A percentile compares a stretch with the other conserved stretches of the same genome.
These are phyloP conservation scores for Candida patagonica DNA, from an alignment of 805 yeast species.

Conservation along the genomic window DNA sequence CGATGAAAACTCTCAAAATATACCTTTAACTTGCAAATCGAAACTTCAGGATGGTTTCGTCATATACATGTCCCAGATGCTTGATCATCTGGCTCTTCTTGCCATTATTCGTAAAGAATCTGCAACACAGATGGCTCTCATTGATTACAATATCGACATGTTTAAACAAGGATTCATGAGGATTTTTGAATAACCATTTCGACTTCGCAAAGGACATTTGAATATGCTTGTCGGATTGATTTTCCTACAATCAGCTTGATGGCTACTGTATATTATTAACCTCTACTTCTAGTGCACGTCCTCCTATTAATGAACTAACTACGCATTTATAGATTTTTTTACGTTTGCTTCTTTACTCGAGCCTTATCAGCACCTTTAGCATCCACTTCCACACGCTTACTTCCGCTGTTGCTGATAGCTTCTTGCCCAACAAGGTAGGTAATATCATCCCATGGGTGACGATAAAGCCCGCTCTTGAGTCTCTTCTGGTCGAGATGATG, in stretches of 20 bases:
- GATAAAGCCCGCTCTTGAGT: slow-evolving; percentile 36
- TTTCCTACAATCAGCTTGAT: too few species aligned
- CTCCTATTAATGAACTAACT: too few species aligned
- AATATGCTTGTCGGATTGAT: too few species aligned
- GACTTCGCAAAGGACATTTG: too few species aligned
- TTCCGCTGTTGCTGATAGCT: slow-evolving; percentile 23
- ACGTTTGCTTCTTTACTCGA: slow-evolving; percentile 16
- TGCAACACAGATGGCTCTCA: slow-evolving; percentile 46
- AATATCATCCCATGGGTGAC: slow-evolving; percentile 42
- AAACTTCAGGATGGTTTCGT: slow-evolving; percentile 76
- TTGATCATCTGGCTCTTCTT: slow-evolving; percentile 84
- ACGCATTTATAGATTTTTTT: too few species aligned
- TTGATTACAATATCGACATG: slow-evolving; percentile 81
- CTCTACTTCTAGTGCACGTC: too few species aligned
- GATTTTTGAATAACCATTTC: slow-evolving; percentile 14
- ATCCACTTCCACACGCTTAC: slow-evolving; percentile 30
- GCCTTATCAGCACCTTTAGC: slow-evolving; percentile 26
- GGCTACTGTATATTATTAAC: too few species aligned
- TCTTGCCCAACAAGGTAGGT: slow-evolving; percentile 35
- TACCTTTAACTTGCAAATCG: slow-evolving; percentile 51
- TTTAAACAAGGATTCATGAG: slow-evolving; percentile 62
- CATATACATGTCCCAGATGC: slow-evolving; percentile 81
- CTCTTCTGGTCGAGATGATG: slow-evolving; percentile 40
- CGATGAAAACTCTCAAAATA: slow-evolving; percentile 1
- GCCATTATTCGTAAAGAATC: slow-evolving; percentile 70